phyloP scores from a whole-genome alignment of 2,329 filamentous ascomycete species.

The Diaporthe aspalathi region DNA sequence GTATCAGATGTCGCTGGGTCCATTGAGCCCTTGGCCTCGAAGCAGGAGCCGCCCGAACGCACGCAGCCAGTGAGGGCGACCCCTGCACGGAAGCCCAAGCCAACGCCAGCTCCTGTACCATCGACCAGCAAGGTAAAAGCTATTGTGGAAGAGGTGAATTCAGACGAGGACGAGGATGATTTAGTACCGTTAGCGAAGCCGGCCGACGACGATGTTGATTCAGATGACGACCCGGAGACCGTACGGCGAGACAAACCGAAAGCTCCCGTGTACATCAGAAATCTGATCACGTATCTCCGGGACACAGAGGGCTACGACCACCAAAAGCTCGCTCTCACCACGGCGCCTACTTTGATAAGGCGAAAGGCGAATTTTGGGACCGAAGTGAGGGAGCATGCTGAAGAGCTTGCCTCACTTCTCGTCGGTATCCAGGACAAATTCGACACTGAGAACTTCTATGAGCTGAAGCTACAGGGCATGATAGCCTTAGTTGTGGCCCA shows the following conservation, averaged over 20 bases:
- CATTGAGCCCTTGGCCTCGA: slow-evolving; percentile 59
- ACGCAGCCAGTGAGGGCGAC: slow-evolving; percentile 41
- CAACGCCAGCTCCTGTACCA: slow-evolving; percentile 44
- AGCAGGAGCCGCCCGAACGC: slow-evolving; percentile 35
- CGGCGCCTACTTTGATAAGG: slow-evolving; percentile 83
- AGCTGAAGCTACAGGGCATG: slow-evolving; percentile 81
- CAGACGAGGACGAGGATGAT: slow-evolving; percentile 72
- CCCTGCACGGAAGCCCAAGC: slow-evolving; percentile 46
- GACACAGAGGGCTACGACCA: slow-evolving; percentile 87
- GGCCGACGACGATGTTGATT: slow-evolving; percentile 89
- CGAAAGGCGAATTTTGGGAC: slow-evolving; percentile 89
- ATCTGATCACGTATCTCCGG: slow-evolving; percentile 81
- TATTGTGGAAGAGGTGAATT: slow-evolving; percentile 74
- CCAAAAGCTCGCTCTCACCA: slow-evolving; percentile 81
- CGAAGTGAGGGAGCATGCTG: slow-evolving; percentile 85
- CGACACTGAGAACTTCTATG: slow-evolving; percentile 81
- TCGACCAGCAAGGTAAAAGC: slow-evolving; percentile 50
- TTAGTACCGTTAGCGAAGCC: slow-evolving; percentile 85
- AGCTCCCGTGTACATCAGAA: slow-evolving; percentile 90
- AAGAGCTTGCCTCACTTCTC: slow-evolving; percentile 81
- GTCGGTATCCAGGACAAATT: slow-evolving; percentile 87
- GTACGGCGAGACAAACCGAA: slow-evolving; percentile 85
- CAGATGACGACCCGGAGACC: slow-evolving; percentile 90
- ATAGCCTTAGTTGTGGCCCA: slow-evolving; percentile 83
- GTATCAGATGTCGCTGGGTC: slow-evolving; percentile 73